Evolutionary conservation across 208 protist genomes (phyloP), one percentile per base, ranked within the genome.

Genomic region (Jaenimonas drosophilae): DNA sequence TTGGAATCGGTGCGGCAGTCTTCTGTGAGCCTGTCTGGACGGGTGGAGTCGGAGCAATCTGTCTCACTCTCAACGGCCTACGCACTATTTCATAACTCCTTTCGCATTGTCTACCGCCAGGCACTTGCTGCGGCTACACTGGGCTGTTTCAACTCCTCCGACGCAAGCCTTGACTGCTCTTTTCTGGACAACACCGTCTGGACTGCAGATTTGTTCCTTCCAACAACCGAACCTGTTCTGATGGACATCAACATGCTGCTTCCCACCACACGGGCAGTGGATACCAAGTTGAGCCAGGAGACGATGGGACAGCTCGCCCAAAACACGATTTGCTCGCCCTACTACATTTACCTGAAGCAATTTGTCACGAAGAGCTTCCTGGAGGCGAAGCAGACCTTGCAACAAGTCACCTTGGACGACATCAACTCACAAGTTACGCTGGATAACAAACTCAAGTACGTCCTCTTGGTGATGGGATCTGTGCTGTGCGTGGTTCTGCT

Each of bases 291-390:
- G 6, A 7, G 37, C 12, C 12, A 16, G 6, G 11, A 48, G 17
- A 4, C 12, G 32, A 9, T 9, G 11, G 5, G 16, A 11, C 40
- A 14, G 38, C 31, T 54, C 6, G 32, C 49, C 5, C 28, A 27
- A 7, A 54, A 54, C 38, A 24, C 49, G 9, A 27, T 54, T 9
- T 16, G 17, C 26, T 54, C 49, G 11, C 49, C 49, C 4, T 54
- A 54, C 49, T 54, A 54, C 49, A 16, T 41, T 9, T 51, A 36
- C 43, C 46, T 51, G n/a, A 36, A 36, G 20, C 14, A 27, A 11
- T 6, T 16, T 12, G 30, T 42, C 21, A 11, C 16, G 4, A 25
- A 5, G 6, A n/a, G 11, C 46, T 51, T 9, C 21, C 7, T 21
- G 5, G 16, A 26, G 6, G 25, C 27, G 5, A 9, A 17, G 11